Conservation (phyloP, 257 asterid genomes). For the Solanum habrochaites region DNA sequence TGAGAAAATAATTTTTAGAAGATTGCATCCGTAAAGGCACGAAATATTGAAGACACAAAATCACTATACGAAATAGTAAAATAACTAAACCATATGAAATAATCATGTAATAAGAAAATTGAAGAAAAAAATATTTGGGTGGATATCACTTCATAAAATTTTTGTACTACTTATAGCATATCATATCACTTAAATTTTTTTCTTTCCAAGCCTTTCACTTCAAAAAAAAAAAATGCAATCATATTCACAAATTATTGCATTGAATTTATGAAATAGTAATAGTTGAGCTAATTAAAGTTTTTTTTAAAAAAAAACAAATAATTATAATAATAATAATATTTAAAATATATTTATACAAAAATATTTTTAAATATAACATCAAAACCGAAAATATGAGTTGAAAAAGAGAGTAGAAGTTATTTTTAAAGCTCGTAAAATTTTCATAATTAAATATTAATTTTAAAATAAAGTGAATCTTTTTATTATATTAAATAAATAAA, state of each 20-base stretch:
- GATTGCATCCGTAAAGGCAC: background rate
- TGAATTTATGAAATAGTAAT: background rate
- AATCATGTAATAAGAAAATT: background rate
- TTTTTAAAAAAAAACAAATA: background rate
- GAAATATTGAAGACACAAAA: background rate
- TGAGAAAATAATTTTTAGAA: background rate
- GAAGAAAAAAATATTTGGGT: background rate
- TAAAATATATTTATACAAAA: background rate
- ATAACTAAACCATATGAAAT: background rate
- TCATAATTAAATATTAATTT: background rate
- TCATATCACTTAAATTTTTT: background rate
- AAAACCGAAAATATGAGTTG: background rate
- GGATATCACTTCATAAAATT: background rate
- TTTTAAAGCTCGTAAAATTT: background rate
- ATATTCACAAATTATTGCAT: background rate
- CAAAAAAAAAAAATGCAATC: background rate
- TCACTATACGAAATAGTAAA: background rate
- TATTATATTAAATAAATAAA: too few species aligned
- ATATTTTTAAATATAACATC: background rate
- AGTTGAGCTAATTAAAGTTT: background rate
- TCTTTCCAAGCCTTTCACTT: background rate
- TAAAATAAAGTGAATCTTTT: background rate
- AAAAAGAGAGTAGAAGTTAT: background rate
- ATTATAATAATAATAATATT: background rate
- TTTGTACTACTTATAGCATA: background rate